Evolutionary conservation across 2,329 filamentous ascomycete species (phyloP), one percentile per base, ranked within the genome.

Genomic region (Curvularia sp.): DNA sequence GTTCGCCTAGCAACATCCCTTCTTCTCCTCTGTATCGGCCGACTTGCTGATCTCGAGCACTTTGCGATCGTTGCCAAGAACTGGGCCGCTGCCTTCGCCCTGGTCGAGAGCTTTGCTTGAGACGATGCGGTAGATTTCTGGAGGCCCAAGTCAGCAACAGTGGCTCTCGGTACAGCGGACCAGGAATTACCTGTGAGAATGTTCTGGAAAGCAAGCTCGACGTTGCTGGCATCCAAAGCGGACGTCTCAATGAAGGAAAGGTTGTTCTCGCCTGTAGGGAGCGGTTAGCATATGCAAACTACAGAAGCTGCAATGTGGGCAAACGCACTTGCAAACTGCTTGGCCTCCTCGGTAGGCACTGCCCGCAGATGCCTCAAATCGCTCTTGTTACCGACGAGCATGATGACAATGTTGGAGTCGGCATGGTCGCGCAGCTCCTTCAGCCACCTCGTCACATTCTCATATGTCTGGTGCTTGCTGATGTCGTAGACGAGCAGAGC

Each of bases 301-400:
- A 15, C 15, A 28, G 8, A 41, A 19, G 36, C 36, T 25, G 36
- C 27, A 28, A 81, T 47, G n/a, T 21, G 7, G 27, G 52, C 13
- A 19, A 59, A 82, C 86, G 71, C 78, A 96, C 94, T 97, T 56
- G 95, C 95, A 87, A 99, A 99, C 64, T 92, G 86, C 83, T 98
- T 99, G 71, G 94, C 95, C 81, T 98, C 94, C 77, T 99, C 95
- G 60, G 95, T 99, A 50, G 95, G 93, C 68, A 99, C 95, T 67
- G 95, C 95, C 78, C 95, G 88, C 76, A 99, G 85, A 82, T 99
- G 95, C 81, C 93, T 91, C 89, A 98, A 90, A 96, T 99, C 95
- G 80, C 93, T 98, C 90, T 99, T 99, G 88, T 99, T 99, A 80
- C 95, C 95, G 55, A 98, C 95, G 74, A 99, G 84, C 95, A 99